phyloP scores from a whole-genome alignment of 768 basidiomycete genomes.

The Kwoniella heveanensis region DNA sequence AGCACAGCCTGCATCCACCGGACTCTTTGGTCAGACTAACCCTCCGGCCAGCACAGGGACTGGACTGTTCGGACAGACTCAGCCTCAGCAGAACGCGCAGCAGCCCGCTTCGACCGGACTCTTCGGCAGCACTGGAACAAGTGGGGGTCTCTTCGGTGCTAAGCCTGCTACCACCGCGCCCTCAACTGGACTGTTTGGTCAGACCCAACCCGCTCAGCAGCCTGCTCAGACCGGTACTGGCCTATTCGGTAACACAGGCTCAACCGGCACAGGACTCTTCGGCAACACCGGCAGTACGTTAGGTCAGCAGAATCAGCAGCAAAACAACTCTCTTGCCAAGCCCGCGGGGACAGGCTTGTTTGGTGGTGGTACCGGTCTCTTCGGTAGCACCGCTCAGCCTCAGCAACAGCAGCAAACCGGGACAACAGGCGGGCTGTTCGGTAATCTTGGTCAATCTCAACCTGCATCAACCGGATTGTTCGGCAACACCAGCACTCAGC shows the following conservation, averaged over 20 bases:
- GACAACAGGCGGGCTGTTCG: conserved; percentile 51
- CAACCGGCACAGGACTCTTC: conserved; percentile 42
- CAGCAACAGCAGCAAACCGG: conserved; percentile 47
- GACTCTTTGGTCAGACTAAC: conserved; percentile 31
- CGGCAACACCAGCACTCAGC: conserved; percentile 56
- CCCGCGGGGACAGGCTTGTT: conserved; percentile 39
- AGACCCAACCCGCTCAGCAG: conserved; percentile 27
- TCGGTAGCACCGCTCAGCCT: conserved; percentile 46
- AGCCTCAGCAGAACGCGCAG: conserved; percentile 25
- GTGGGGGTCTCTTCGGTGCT: conserved; percentile 35
- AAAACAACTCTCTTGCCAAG: conserved; percentile 34
- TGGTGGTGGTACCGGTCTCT: conserved; percentile 36
- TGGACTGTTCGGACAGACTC: conserved; percentile 36
- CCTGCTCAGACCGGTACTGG: conserved; percentile 16
- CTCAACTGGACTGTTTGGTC: conserved; percentile 55
- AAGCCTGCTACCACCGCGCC: conserved; percentile 32
- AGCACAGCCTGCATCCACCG: conserved; percentile 32
- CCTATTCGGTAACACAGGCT: conserved; percentile 32
- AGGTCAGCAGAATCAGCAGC: conserved; percentile 54
- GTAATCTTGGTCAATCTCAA: conserved; percentile 56
- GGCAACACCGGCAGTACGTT: conserved; percentile 49
- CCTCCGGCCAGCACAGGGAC: conserved; percentile 18
- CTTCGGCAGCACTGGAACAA: conserved; percentile 35
- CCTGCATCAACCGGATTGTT: conserved; percentile 49
- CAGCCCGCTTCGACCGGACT: conserved; percentile 25